Conservation (phyloP, 768 basidiomycete species). For the Rhodosporidiobolus odoratus region DNA sequence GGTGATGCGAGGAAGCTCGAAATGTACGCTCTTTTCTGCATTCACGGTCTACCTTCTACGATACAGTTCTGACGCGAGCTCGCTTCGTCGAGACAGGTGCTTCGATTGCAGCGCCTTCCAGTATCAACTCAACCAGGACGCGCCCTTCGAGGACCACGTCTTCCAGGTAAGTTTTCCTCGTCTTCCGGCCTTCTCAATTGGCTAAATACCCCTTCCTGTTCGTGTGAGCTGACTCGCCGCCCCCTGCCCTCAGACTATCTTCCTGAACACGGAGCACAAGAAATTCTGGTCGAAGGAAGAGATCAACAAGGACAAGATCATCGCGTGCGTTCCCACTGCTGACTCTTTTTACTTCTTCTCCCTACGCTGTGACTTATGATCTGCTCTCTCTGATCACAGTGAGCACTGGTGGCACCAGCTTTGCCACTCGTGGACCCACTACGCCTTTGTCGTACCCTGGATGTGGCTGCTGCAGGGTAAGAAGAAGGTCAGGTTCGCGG, state of each 20-base stretch:
- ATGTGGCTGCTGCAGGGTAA: constrained; percentile 48
- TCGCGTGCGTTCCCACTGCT: constrained; percentile 5
- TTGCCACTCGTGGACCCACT: constrained; percentile 45
- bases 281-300: constrained; percentile 48
- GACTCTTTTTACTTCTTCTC: neutral
- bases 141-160: constrained; percentile 47
- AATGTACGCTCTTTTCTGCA: constrained; percentile 46
- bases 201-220: no score
- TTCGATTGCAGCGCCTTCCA: constrained; percentile 42
- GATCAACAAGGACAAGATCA: constrained; percentile 49
- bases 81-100: constrained; percentile 4
- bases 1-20: constrained; percentile 46
- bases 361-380: constrained; percentile 27
- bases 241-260: constrained; percentile 44
- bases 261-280: constrained; percentile 49
- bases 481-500: constrained; percentile 46
- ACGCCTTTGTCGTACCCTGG: constrained; percentile 46
- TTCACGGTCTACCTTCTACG: constrained; percentile 42
- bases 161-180: constrained; percentile 44
- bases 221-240: neutral
- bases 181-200: neutral
- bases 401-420: constrained; percentile 49
- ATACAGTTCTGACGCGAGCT: neutral
- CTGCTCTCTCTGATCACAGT: constrained; percentile 12
- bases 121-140: constrained; percentile 38